Conservation (phyloP, 1,139 yeast species). For the Pichia sp. region DNA sequence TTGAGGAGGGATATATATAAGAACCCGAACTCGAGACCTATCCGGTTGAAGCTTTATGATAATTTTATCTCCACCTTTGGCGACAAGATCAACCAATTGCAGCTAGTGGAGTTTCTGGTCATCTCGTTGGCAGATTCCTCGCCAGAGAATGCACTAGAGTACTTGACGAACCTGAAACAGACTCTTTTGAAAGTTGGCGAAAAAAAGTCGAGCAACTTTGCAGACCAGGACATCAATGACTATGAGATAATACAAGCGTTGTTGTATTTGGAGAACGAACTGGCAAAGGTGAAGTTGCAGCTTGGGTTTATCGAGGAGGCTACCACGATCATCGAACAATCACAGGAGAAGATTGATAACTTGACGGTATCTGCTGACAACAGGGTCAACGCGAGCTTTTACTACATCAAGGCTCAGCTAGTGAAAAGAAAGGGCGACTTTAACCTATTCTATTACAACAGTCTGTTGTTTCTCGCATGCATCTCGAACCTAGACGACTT, state of each 20-base stretch:
- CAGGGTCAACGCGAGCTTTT: slow-evolving; percentile 77
- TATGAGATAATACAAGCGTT: slow-evolving; percentile 43
- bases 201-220: slow-evolving; percentile 37
- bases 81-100: slow-evolving; percentile 71
- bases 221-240: slow-evolving; percentile 32
- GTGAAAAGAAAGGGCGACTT: slow-evolving; percentile 74
- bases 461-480: slow-evolving; percentile 61
- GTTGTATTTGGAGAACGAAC: slow-evolving; percentile 69
- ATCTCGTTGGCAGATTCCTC: slow-evolving; percentile 44
- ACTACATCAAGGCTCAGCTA: slow-evolving; percentile 74
- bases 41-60: slow-evolving; percentile 65
- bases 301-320: slow-evolving; percentile 59
- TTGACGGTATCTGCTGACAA: slow-evolving; percentile 57
- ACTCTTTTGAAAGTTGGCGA: slow-evolving; percentile 42
- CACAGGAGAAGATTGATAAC: slow-evolving; percentile 55
- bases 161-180: slow-evolving; percentile 49
- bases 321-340: slow-evolving; percentile 62
- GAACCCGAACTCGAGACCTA: slow-evolving; percentile 45
- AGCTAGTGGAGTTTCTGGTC: slow-evolving; percentile 71
- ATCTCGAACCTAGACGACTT: slow-evolving; percentile 52
- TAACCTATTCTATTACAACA: slow-evolving; percentile 70
- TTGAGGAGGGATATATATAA: slow-evolving; percentile 57
- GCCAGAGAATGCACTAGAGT: slow-evolving; percentile 44
- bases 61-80: slow-evolving; percentile 66
- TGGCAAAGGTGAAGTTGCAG: slow-evolving; percentile 65